These are phyloP conservation scores for Arthrobotrys entomopaga DNA, from an alignment of 2,329 filamentous ascomycete species.

Conservation along the genomic window DNA sequence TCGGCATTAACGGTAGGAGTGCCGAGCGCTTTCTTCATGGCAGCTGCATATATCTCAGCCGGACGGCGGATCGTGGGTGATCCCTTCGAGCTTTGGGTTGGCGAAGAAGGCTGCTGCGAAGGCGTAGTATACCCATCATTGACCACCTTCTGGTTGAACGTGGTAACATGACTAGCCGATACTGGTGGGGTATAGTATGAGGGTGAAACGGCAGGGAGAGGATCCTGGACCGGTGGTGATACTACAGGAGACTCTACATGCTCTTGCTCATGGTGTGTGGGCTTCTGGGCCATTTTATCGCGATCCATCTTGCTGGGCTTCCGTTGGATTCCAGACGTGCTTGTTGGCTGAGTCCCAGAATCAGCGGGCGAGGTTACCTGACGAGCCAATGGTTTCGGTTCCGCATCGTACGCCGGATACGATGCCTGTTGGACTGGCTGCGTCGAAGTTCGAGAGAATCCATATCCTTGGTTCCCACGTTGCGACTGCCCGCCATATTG, in stretches of 20 bases:
- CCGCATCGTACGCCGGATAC: conserved; percentile 21
- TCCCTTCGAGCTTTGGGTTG: conserved; percentile 14
- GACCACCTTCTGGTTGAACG: background rate
- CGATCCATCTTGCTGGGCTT: conserved; percentile 55
- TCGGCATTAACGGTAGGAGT: conserved; percentile 13
- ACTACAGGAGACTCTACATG: conserved; percentile 19
- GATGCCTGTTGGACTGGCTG: conserved; percentile 32
- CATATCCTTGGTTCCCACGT: conserved; percentile 18
- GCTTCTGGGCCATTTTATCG: conserved; percentile 20
- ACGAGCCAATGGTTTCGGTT: conserved; percentile 27
- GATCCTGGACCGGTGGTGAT: background rate
- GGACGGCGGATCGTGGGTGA: conserved; percentile 39
- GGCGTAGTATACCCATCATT: conserved; percentile 18
- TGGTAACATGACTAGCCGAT: background rate
- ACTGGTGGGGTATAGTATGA: background rate
- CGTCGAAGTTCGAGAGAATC: conserved; percentile 33
- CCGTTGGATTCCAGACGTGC: conserved; percentile 39
- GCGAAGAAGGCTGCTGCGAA: conserved; percentile 31
- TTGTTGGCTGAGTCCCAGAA: conserved; percentile 19
- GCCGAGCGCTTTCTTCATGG: conserved; percentile 14
- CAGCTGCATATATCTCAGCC: conserved; percentile 45
- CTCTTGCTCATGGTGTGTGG: conserved; percentile 9
- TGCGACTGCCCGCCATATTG: background rate
- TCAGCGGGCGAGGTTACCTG: conserved; percentile 37
- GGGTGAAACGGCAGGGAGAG: background rate